Percentiles rank a stretch among this genome's conserved stretches.
These are phyloP conservation scores for Aureococcus anophagefferens DNA, from an alignment of 108 stramenopile genomes.

Conservation along the genomic window DNA sequence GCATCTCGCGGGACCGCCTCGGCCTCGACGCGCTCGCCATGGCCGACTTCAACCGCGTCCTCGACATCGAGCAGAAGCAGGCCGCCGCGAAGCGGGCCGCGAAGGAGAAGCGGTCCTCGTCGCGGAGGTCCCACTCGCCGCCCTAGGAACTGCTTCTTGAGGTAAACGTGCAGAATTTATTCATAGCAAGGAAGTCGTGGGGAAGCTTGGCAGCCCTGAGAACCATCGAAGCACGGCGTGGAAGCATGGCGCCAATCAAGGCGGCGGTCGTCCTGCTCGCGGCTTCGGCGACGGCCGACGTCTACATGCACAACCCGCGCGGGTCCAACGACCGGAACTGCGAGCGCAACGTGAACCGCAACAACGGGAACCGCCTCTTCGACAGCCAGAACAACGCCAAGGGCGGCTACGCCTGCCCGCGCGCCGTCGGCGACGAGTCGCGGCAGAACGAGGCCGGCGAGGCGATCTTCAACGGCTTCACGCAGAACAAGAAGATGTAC, in stretches of 20 bases:
- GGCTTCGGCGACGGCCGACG: too few species aligned
- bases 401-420: constrained; percentile 38
- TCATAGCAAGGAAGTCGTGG: too few species aligned
- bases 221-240: too few species aligned
- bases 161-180: too few species aligned
- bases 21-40: constrained; percentile 22
- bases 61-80: constrained; percentile 15
- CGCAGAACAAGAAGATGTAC: constrained; percentile 25
- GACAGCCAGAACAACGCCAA: constrained; percentile 36
- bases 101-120: too few species aligned
- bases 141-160: too few species aligned
- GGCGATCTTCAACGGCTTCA: neutral
- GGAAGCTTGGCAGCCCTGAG: too few species aligned
- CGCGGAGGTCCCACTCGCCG: too few species aligned
- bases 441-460: constrained; percentile 22
- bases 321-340: constrained; percentile 43
- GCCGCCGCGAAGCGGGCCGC: too few species aligned
- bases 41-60: constrained; percentile 14
- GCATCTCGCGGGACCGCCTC: constrained; percentile 19
- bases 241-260: too few species aligned
- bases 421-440: constrained; percentile 24
- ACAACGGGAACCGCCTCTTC: constrained; percentile 33
- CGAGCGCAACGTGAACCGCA: constrained; percentile 22
- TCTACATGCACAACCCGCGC: too few species aligned
- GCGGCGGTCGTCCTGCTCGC: too few species aligned